phyloP scores from a whole-genome alignment of 2,329 filamentous ascomycete genomes.

The Epichloe aotearoae region DNA sequence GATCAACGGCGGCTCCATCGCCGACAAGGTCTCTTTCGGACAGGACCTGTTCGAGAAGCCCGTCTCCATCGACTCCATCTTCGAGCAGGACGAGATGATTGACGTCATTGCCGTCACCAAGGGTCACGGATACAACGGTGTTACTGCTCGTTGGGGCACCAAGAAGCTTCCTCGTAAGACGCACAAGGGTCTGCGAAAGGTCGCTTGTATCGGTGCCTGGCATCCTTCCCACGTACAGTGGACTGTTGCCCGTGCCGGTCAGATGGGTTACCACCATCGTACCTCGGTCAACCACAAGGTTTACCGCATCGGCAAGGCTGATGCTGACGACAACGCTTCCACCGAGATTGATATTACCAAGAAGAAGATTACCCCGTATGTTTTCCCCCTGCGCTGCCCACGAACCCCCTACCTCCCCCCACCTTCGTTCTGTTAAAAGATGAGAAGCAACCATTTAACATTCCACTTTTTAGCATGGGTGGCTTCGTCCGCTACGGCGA shows the following conservation, averaged over 20 bases:
- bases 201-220: conserved; percentile 99
- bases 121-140: conserved; percentile 97
- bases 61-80: conserved; percentile 82
- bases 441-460: conserved; percentile 14
- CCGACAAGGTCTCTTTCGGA: conserved; percentile 95
- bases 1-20: conserved; percentile 91
- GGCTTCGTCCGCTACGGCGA: conserved; percentile 99
- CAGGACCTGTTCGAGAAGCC: conserved; percentile 98
- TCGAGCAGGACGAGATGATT: conserved; percentile 99
- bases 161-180: conserved; percentile 99
- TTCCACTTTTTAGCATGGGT: conserved; percentile 56
- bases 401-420: too few relatives aligned
- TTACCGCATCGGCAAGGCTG: conserved; percentile 93
- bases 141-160: conserved; percentile 96
- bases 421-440: not conserved
- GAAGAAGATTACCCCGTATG: conserved; percentile 99
- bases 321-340: conserved; percentile 80
- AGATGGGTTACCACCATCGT: conserved; percentile 99
- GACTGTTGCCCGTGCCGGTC: conserved; percentile 99
- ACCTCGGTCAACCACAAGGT: conserved; percentile 99
- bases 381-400: not conserved
- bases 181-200: conserved; percentile 99
- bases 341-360: conserved; percentile 96
- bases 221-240: conserved; percentile 99
- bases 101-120: conserved; percentile 99